These are phyloP conservation scores for Collybia sordida DNA, from an alignment of 768 basidiomycete species.

Conservation along the genomic window DNA sequence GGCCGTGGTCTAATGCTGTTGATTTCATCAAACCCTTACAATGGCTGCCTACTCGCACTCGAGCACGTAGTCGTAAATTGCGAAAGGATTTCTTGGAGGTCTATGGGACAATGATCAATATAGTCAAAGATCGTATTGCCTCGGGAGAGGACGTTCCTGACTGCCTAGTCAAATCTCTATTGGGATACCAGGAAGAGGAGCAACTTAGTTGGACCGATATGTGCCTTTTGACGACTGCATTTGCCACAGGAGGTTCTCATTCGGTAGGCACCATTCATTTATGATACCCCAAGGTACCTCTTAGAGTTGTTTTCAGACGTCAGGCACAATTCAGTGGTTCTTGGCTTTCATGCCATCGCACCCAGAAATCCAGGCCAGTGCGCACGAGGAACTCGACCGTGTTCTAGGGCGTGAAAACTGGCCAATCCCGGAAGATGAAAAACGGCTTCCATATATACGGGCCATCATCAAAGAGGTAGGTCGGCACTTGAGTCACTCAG, in stretches of 20 bases:
- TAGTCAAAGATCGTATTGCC: conserved; percentile 33
- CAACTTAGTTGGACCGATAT: conserved; percentile 37
- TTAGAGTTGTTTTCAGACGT: conserved; percentile 19
- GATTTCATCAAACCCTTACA: conserved; percentile 45
- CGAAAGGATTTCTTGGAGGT: conserved; percentile 33
- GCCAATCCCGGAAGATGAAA: conserved; percentile 28
- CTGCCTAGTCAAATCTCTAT: conserved; percentile 39
- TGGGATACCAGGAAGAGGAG: conserved; percentile 31
- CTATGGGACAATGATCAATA: conserved; percentile 36
- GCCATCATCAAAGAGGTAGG: conserved; percentile 27
- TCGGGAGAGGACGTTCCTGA: conserved; percentile 37
- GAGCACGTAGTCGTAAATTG: conserved; percentile 34
- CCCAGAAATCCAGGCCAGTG: conserved; percentile 23
- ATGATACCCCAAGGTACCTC: not conserved
- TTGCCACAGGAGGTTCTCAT: conserved; percentile 42
- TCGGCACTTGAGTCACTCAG: not conserved
- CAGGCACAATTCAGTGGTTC: conserved; percentile 36
- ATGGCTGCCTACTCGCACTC: conserved; percentile 33
- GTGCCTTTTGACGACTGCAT: conserved; percentile 34
- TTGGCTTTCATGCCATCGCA: conserved; percentile 30
- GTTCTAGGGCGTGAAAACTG: conserved; percentile 25
- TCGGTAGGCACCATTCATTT: conserved; percentile 26
- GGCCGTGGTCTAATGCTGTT: conserved; percentile 41
- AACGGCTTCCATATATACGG: conserved; percentile 31
- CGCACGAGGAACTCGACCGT: conserved; percentile 29